Evolutionary conservation across 225 moss, liverwort and hornwort genomes (phyloP).

Genomic region (Ulota crispa): DNA sequence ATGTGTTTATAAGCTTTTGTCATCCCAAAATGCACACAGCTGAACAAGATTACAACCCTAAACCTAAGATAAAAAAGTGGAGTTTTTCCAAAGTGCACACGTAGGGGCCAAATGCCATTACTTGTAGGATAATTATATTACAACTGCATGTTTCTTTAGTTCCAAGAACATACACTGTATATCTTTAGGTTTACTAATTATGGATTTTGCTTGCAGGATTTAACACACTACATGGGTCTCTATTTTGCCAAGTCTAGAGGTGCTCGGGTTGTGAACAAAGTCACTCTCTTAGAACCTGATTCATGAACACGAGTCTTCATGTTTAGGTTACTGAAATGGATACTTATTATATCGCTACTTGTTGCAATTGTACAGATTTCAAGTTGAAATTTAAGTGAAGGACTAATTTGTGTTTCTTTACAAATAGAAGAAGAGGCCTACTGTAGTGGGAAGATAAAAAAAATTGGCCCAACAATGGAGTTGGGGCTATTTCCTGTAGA

Average conservation of each 20-base stretch:
- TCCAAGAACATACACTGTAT: neutral
- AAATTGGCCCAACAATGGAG: too few species aligned
- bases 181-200: neutral
- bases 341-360: too few species aligned
- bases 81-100: neutral
- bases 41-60: neutral
- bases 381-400: too few species aligned
- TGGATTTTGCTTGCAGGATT: slow-evolving; percentile 49
- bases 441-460: too few species aligned
- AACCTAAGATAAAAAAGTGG: neutral
- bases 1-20: neutral
- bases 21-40: neutral
- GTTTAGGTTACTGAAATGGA: neutral
- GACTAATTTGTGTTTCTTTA: too few species aligned
- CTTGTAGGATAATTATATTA: neutral
- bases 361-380: too few species aligned
- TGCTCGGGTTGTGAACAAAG: slow-evolving; percentile 46
- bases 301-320: neutral
- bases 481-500: too few species aligned
- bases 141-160: neutral
- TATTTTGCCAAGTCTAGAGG: slow-evolving; percentile 72
- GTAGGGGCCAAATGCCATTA: neutral
- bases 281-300: slow-evolving; percentile 35
- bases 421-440: too few species aligned
- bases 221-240: slow-evolving; percentile 79